Evolutionary conservation across 1,139 yeast species (phyloP).

Genomic region (Yamadazyma blattariae): DNA sequence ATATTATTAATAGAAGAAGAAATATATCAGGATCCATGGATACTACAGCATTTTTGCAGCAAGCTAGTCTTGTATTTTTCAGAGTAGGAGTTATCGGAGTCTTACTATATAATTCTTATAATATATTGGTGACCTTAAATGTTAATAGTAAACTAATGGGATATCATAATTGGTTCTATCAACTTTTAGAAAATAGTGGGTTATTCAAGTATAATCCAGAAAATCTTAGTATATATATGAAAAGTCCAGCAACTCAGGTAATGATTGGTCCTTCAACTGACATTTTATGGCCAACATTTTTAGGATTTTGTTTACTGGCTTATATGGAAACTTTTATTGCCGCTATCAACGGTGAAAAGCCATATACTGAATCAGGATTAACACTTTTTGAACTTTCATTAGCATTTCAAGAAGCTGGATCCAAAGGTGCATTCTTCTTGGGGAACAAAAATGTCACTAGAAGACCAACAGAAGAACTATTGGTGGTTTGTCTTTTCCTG

Average conservation of each 20-base stretch:
- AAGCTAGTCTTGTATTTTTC: constrained; percentile 24
- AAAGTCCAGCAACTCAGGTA: constrained; percentile 29
- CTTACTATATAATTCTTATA: constrained; percentile 29
- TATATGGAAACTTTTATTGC: constrained; percentile 70
- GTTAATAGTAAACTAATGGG: constrained; percentile 17
- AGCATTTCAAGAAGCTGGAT: constrained; percentile 68
- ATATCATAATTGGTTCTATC: constrained; percentile 16
- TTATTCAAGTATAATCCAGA: constrained; percentile 36
- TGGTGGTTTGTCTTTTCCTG: constrained; percentile 51
- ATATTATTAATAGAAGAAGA: constrained; percentile 17
- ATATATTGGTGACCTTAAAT: constrained; percentile 39
- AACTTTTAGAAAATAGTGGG: constrained; percentile 16
- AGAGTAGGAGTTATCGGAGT: constrained; percentile 35
- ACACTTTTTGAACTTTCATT: constrained; percentile 72
- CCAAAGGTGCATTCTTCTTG: constrained; percentile 32
- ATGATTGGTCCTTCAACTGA: constrained; percentile 52
- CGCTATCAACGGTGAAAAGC: constrained; percentile 55
- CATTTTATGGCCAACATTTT: constrained; percentile 63
- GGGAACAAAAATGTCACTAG: constrained; percentile 21
- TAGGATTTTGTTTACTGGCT: constrained; percentile 60
- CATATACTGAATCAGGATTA: constrained; percentile 65
- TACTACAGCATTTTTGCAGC: constrained; percentile 20
- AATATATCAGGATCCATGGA: constrained; percentile 10
- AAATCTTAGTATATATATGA: constrained; percentile 31
- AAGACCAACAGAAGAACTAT: constrained; percentile 52